These are phyloP conservation scores for Trapa incisa DNA, from an alignment of 345 rosid species.

Conservation along the genomic window DNA sequence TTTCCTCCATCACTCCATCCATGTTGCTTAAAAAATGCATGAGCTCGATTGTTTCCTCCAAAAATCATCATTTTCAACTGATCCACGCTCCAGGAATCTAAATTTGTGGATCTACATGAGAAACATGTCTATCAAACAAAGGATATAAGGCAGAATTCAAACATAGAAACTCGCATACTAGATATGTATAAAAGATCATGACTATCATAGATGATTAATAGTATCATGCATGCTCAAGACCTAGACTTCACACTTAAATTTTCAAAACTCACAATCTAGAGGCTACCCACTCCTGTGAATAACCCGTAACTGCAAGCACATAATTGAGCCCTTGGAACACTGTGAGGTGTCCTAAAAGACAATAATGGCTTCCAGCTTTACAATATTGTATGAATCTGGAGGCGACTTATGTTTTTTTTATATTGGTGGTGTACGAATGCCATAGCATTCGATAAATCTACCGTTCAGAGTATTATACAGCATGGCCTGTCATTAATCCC, in stretches of 20 bases:
- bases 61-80: constrained; percentile 70
- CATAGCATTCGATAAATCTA: background rate
- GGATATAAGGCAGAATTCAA: background rate
- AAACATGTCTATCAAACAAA: background rate
- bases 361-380: background rate
- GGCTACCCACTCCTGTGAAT: background rate
- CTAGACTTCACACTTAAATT: background rate
- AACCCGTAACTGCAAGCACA: background rate
- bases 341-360: background rate
- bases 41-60: constrained; percentile 93
- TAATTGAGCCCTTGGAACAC: background rate
- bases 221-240: too few species aligned
- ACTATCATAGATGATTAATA: too few species aligned
- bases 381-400: too few species aligned
- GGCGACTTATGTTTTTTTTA: background rate
- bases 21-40: constrained; percentile 85
- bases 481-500: too few species aligned
- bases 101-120: constrained; percentile 66
- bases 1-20: constrained; percentile 90
- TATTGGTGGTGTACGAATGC: background rate
- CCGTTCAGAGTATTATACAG: too few species aligned
- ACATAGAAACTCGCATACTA: background rate
- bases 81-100: constrained; percentile 87
- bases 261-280: background rate
- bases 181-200: background rate